Conservation (phyloP, 2,329 filamentous ascomycete species). For the Knoxdaviesia proteae region DNA sequence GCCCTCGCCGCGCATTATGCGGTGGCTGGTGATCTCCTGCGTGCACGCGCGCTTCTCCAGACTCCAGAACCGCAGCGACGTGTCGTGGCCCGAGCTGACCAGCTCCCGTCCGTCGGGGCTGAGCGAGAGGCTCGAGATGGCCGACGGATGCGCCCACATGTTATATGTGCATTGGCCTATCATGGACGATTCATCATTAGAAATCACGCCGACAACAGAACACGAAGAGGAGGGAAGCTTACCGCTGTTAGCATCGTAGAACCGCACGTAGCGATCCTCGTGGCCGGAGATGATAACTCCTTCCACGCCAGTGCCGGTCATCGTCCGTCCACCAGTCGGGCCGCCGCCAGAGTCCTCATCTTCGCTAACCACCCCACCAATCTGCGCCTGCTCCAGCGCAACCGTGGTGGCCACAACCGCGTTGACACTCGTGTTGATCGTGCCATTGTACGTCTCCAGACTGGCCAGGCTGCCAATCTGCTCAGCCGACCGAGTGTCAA, state of each 20-base stretch:
- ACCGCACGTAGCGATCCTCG: slow-evolving; percentile 86
- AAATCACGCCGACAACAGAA: neutral
- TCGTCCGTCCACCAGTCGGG: slow-evolving; percentile 50
- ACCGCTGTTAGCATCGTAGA: slow-evolving; percentile 99
- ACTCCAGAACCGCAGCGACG: slow-evolving; percentile 89
- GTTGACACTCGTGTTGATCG: slow-evolving; percentile 61
- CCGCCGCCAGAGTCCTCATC: slow-evolving; percentile 59
- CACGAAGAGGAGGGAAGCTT: slow-evolving; percentile 20
- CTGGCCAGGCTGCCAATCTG: slow-evolving; percentile 87
- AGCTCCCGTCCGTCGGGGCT: slow-evolving; percentile 87
- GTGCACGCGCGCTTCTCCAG: slow-evolving; percentile 88
- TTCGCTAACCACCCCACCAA: slow-evolving; percentile 33
- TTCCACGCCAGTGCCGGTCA: slow-evolving; percentile 61
- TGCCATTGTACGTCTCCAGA: slow-evolving; percentile 80
- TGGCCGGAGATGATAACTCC: slow-evolving; percentile 92
- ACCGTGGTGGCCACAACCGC: slow-evolving; percentile 73
- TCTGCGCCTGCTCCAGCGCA: slow-evolving; percentile 54
- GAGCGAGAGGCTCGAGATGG: slow-evolving; percentile 78
- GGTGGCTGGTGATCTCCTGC: slow-evolving; percentile 83
- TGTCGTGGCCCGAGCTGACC: slow-evolving; percentile 89
- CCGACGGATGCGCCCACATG: slow-evolving; percentile 89
- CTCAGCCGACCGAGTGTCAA: slow-evolving; percentile 79
- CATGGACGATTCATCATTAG: neutral
- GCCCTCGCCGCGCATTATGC: slow-evolving; percentile 88
- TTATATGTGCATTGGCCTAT: slow-evolving; percentile 98